phyloP scores from a whole-genome alignment of 2,329 filamentous ascomycete species.

The Pseudogymnoascus sp. region DNA sequence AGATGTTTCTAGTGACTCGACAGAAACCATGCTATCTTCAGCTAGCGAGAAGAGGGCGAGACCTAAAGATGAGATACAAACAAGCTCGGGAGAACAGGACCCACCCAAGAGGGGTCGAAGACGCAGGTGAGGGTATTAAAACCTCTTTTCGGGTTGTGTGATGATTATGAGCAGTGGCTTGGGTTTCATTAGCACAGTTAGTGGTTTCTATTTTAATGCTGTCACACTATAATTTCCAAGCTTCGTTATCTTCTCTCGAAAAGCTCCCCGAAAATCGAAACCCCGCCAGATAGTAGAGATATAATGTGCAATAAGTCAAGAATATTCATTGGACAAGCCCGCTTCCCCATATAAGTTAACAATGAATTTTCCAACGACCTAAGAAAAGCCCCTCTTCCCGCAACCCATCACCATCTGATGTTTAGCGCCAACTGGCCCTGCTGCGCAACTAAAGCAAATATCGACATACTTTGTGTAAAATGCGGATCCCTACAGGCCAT shows the following conservation, averaged over 20 bases:
- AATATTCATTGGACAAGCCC: too few relatives aligned
- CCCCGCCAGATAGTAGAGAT: too few relatives aligned
- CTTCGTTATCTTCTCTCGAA: not conserved
- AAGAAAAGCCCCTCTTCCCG: not conserved
- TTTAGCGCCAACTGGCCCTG: not conserved
- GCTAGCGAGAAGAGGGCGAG: not conserved
- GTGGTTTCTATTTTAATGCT: not conserved
- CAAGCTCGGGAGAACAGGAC: not conserved
- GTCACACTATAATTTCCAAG: not conserved
- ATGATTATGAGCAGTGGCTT: not conserved
- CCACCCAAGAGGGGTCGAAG: not conserved
- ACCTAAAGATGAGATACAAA: not conserved
- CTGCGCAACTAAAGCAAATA: not conserved
- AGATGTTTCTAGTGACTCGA: not conserved
- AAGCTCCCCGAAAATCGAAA: not conserved
- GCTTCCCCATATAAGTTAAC: not conserved
- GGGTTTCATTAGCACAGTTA: not conserved
- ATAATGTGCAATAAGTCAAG: too few relatives aligned
- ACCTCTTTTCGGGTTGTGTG: not conserved
- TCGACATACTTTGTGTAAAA: not conserved
- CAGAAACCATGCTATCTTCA: not conserved
- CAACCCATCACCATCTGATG: not conserved
- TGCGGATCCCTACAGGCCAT: not conserved
- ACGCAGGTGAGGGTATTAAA: not conserved
- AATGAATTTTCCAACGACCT: not conserved